Percentiles rank a stretch among this genome's conserved stretches.
Conservation (phyloP, 192 early-diverging fungal genomes). For the Coemansia furcata region DNA sequence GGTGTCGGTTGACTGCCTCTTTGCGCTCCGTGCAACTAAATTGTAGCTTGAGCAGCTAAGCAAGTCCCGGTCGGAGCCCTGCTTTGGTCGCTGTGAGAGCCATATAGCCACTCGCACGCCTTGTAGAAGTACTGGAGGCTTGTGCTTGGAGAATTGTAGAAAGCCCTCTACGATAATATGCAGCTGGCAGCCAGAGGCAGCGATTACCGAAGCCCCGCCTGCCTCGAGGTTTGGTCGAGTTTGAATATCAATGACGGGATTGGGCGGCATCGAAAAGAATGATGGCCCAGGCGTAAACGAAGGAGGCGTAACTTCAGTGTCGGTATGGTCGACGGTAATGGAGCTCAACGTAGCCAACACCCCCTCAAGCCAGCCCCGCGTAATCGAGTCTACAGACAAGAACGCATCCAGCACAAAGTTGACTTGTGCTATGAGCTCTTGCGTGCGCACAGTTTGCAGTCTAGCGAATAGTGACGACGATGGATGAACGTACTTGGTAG, state of each 20-base stretch:
- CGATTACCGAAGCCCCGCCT: constrained; percentile 10
- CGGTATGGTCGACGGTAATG: not conserved
- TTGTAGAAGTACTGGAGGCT: not conserved
- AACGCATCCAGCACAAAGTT: constrained; percentile 11
- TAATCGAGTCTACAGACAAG: constrained; percentile 15
- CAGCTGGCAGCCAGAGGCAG: constrained; percentile 41
- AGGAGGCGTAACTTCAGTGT: not conserved
- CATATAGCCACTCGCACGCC: constrained; percentile 31
- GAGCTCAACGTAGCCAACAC: not conserved
- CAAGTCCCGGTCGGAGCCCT: constrained; percentile 15
- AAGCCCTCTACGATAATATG: constrained; percentile 47
- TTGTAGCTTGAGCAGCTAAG: constrained; percentile 13
- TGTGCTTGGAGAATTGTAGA: constrained; percentile 16
- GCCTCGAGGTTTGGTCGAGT: constrained; percentile 32
- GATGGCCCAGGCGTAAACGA: constrained; percentile 26
- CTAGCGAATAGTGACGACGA: constrained; percentile 3
- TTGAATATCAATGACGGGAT: constrained; percentile 27
- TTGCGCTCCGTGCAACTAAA: constrained; percentile 16
- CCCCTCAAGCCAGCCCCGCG: constrained; percentile 19
- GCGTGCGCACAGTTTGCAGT: constrained; percentile 16
- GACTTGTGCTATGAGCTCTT: constrained; percentile 7
- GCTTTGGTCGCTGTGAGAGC: constrained; percentile 29
- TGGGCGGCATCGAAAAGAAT: constrained; percentile 27
- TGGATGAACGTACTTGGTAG: not conserved
- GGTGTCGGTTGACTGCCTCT: not conserved